A percentile compares a stretch with the other conserved stretches of the same genome.
Evolutionary conservation across 495 filamentous ascomycete genomes (phyloP).

Genomic region (Extremus antarcticus): DNA sequence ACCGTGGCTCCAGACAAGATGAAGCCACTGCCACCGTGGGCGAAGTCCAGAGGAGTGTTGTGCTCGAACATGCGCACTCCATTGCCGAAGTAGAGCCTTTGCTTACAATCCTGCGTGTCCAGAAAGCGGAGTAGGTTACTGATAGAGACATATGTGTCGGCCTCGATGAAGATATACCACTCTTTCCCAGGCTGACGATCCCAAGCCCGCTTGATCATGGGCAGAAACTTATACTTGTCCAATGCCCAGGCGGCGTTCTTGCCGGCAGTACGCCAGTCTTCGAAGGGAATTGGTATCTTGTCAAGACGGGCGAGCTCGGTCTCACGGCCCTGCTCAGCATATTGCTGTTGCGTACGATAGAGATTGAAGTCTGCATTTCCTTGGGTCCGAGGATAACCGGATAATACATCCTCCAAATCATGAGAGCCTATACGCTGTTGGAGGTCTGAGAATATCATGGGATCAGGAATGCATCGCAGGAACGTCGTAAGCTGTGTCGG

Average conservation of each 20-base stretch:
- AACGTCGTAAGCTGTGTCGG: constrained; percentile 6
- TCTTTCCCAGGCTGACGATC: constrained; percentile 36
- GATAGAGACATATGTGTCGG: constrained; percentile 56
- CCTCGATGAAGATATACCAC: constrained; percentile 59
- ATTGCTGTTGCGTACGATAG: constrained; percentile 27
- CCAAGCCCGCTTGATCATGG: constrained; percentile 47
- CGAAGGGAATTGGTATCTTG: background rate
- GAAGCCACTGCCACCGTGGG: constrained; percentile 45
- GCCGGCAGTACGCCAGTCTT: constrained; percentile 2
- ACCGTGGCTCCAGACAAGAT: constrained; percentile 42
- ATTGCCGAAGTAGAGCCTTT: constrained; percentile 45
- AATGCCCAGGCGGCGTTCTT: constrained; percentile 38
- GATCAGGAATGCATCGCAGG: constrained; percentile 20
- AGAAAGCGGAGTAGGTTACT: constrained; percentile 46
- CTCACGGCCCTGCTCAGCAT: background rate
- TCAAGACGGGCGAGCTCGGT: background rate
- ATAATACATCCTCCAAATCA: constrained; percentile 33
- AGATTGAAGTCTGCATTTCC: constrained; percentile 34
- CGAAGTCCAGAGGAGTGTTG: constrained; percentile 29
- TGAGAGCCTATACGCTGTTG: constrained; percentile 34
- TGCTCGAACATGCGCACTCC: constrained; percentile 16
- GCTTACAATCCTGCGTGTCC: constrained; percentile 34
- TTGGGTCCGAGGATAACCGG: constrained; percentile 24
- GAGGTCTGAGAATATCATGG: constrained; percentile 39
- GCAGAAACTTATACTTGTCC: constrained; percentile 61